Base-by-base conservation (phyloP, 495 filamentous ascomycete species). In the Penicillium coffeae region DNA sequence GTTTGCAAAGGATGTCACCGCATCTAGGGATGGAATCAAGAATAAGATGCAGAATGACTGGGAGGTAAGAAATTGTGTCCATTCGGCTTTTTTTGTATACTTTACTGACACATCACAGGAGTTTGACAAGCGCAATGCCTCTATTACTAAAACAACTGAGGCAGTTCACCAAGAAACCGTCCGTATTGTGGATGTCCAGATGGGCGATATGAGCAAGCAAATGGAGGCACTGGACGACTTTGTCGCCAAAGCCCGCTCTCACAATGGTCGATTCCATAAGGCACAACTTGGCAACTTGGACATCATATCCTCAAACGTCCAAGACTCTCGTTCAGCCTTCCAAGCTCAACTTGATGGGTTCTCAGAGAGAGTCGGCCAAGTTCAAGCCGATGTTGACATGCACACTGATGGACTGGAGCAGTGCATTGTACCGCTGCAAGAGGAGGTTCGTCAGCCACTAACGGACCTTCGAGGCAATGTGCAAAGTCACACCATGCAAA, bases 131-230 rank as follows among this genome's bases (percentile, higher is more conserved):
- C 86, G 89, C 55, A 92, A 88, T 53, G 78, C 69, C 1, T 83
- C 87, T 2, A 90, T 97, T 50, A 86, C 89, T 51, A 76, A 77
- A 2, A 84, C 87, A 0, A 94, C 91, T 1, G 85, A 87, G 45
- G 87, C 89, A 0, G 89, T 97, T 8, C 90, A 97, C 50, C 85
- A 88, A n/a, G 86, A 95, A 66, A 95, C 91, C 0, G 81, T 95
- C 15, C 83, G 83, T 1, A 93, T 95, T 55, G 92, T 96, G 8
- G 87, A 91, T 60, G 85, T 84, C 20, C 94, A 97, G 65, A 86
- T 95, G 71, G 77, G 76, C 33, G 85, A 94, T 48, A 86, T 98
- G 69, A 84, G 87, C 47, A 75, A 74, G 7, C 89, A 97, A 68
- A 92, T 98, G 81, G 79, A 79, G 53, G 86, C 88, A 6, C 76